Conservation (phyloP, 495 filamentous ascomycete species). For the Podospora tetraspora region DNA sequence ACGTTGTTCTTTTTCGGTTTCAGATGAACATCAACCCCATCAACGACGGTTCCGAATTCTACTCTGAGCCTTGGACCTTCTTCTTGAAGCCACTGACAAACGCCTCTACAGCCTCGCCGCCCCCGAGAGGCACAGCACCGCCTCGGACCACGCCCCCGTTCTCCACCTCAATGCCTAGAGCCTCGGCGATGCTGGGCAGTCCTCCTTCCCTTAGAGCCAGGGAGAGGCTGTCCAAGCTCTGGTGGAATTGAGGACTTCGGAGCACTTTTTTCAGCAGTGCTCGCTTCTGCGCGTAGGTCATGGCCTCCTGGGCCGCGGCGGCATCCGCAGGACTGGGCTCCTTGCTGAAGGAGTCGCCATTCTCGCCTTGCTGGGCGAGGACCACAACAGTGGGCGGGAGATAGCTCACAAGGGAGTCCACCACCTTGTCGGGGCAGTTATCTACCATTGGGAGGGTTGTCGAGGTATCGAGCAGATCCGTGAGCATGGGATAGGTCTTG, state of each 20-base stretch:
- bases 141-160: conserved; percentile 77
- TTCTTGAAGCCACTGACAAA: conserved; percentile 84
- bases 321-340: conserved; percentile 63
- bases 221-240: conserved; percentile 78
- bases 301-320: conserved; percentile 65
- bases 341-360: conserved; percentile 32
- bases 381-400: conserved; percentile 66
- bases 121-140: conserved; percentile 74
- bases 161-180: conserved; percentile 68
- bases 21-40: neutral
- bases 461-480: conserved; percentile 73
- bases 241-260: conserved; percentile 84
- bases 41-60: neutral
- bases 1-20: neutral
- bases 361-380: conserved; percentile 60
- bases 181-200: conserved; percentile 81
- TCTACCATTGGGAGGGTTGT: conserved; percentile 73
- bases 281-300: conserved; percentile 73
- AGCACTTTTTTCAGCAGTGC: conserved; percentile 74
- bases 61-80: conserved; percentile 55
- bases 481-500: conserved; percentile 74
- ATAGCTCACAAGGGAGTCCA: conserved; percentile 70
- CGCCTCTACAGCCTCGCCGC: conserved; percentile 80
- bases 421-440: conserved; percentile 53
- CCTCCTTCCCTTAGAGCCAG: conserved; percentile 89